Conservation (phyloP, 352 stramenopile species). For the Pythium rishiriense region DNA sequence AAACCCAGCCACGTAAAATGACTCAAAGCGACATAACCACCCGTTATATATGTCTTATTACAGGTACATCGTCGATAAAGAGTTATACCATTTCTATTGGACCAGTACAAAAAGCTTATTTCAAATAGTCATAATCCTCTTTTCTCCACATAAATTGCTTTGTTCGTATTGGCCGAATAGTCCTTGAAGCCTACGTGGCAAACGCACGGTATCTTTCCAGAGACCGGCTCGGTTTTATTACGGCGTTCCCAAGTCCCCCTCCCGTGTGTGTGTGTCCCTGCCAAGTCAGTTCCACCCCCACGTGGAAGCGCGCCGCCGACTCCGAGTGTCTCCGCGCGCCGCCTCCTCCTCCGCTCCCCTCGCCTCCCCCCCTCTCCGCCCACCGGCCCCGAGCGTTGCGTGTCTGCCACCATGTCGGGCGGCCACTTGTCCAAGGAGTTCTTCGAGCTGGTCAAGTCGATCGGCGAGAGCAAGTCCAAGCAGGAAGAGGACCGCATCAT, state of each 20-base stretch:
- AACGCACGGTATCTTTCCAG: constrained; percentile 24
- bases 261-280: constrained; percentile 2
- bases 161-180: constrained; percentile 36
- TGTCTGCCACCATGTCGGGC: constrained; percentile 71
- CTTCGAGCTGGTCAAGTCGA: constrained; percentile 99
- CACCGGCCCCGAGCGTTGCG: background rate
- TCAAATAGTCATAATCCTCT: background rate
- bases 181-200: constrained; percentile 28
- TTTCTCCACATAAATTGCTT: background rate
- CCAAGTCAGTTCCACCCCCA: constrained; percentile 29
- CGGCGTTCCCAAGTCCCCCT: constrained; percentile 7
- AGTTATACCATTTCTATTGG: constrained; percentile 4
- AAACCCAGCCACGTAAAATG: background rate
- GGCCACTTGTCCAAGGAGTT: constrained; percentile 96
- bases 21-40: background rate
- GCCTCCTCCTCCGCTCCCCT: background rate
- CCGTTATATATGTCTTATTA: constrained; percentile 8
- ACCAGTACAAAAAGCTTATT: constrained; percentile 18
- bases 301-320: constrained; percentile 16
- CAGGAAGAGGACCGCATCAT: constrained; percentile 99
- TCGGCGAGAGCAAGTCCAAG: constrained; percentile 99
- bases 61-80: background rate
- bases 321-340: background rate
- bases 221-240: constrained; percentile 20
- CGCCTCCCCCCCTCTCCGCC: background rate